Percentiles rank a stretch among this genome's conserved stretches.
These are phyloP conservation scores for Aspergillus clavatus DNA, from an alignment of 2,329 filamentous ascomycete species.

Conservation along the genomic window DNA sequence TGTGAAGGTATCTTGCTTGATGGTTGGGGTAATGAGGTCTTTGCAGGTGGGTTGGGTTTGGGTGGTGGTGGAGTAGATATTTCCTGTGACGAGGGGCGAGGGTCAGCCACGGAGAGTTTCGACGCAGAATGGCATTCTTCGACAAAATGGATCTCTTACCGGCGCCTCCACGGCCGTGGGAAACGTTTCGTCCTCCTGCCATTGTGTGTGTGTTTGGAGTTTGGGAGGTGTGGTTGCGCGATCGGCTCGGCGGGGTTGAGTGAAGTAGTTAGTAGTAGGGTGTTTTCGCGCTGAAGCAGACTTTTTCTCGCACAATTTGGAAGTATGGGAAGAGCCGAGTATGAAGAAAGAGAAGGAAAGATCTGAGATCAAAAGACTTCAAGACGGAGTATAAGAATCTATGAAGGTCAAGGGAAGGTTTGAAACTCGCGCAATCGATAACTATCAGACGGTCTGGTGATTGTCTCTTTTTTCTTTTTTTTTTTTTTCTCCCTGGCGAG, in stretches of 20 bases:
- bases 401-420: too few relatives aligned
- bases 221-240: background rate
- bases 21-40: conserved; percentile 73
- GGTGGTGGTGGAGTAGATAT: conserved; percentile 56
- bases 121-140: too few relatives aligned
- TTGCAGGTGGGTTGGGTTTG: conserved; percentile 49
- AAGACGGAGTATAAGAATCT: too few relatives aligned
- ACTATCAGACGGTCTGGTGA: background rate
- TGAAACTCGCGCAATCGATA: too few relatives aligned
- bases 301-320: background rate
- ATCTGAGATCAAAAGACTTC: too few relatives aligned
- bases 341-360: too few relatives aligned
- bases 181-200: conserved; percentile 41
- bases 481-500: background rate
- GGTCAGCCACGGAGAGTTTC: background rate
- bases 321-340: too few relatives aligned
- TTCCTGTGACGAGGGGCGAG: conserved; percentile 41
- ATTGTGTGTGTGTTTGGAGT: conserved; percentile 8
- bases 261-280: background rate
- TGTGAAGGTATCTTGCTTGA: conserved; percentile 80
- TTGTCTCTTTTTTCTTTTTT: too few relatives aligned
- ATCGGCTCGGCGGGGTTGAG: background rate
- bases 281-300: background rate
- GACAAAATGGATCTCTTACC: conserved; percentile 39
- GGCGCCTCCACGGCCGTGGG: conserved; percentile 72